Conservation (phyloP, 23 red algal species). For the Gracilaria domingensis region DNA sequence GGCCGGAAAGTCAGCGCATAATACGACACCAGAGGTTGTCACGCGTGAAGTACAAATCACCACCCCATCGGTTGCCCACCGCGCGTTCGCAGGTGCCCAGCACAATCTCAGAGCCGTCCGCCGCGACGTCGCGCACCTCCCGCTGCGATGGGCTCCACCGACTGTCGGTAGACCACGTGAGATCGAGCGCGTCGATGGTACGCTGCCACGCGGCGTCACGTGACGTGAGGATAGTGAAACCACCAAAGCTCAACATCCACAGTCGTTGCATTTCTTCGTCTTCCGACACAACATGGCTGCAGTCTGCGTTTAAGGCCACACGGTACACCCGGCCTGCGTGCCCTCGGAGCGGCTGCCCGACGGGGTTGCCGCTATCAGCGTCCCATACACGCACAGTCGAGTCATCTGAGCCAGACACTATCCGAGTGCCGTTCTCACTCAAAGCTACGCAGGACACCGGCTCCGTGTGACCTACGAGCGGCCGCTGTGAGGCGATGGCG, state of each 20-base stretch:
- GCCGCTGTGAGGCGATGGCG: too few relatives aligned
- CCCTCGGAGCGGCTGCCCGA: not conserved
- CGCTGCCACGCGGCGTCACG: too few relatives aligned
- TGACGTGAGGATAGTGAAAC: too few relatives aligned
- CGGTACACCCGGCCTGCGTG: not conserved
- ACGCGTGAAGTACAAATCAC: not conserved
- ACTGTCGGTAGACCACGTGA: too few relatives aligned
- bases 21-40: not conserved
- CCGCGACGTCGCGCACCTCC: not conserved
- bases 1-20: not conserved
- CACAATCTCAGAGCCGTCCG: slow-evolving; percentile 13
- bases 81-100: not conserved
- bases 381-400: not conserved
- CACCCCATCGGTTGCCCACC: not conserved
- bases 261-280: too few relatives aligned
- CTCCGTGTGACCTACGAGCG: too few relatives aligned
- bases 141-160: not conserved
- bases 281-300: too few relatives aligned
- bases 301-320: not conserved
- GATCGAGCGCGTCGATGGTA: too few relatives aligned
- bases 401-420: too few relatives aligned
- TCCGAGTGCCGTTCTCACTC: too few relatives aligned
- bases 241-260: too few relatives aligned
- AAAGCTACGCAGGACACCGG: too few relatives aligned
- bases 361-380: not conserved